phyloP scores from a whole-genome alignment of 441 rosid genomes.

The Corymbia calophylla region DNA sequence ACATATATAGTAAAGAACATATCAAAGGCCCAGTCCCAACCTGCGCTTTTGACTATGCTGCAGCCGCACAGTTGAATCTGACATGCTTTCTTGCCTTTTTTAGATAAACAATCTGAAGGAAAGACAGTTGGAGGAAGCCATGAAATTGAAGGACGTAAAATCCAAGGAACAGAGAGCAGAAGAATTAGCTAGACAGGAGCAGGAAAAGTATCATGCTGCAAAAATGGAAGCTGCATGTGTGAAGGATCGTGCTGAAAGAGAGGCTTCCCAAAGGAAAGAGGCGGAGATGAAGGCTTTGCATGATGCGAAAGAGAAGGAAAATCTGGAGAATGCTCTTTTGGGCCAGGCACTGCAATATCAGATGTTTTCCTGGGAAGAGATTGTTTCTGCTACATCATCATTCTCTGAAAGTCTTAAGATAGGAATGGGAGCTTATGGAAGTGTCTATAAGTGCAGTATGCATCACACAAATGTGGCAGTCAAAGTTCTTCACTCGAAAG shows the following conservation, averaged over 20 bases:
- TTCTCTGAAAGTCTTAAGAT: slow-evolving; percentile 70
- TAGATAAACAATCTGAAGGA: slow-evolving; percentile 53
- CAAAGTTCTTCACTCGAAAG: slow-evolving; percentile 72
- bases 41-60: neutral
- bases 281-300: slow-evolving; percentile 55
- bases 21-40: neutral
- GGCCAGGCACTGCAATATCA: slow-evolving; percentile 43
- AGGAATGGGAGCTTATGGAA: slow-evolving; percentile 88
- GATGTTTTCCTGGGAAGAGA: slow-evolving; percentile 75
- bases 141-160: slow-evolving; percentile 47
- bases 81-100: slow-evolving; percentile 10
- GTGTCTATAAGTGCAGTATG: slow-evolving; percentile 65
- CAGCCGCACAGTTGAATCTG: neutral
- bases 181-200: slow-evolving; percentile 61
- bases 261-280: slow-evolving; percentile 50
- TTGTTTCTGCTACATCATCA: slow-evolving; percentile 62
- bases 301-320: slow-evolving; percentile 63
- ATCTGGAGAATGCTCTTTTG: slow-evolving; percentile 47
- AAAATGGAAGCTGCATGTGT: slow-evolving; percentile 47
- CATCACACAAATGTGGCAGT: slow-evolving; percentile 80
- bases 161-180: slow-evolving; percentile 40
- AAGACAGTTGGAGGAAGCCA: slow-evolving; percentile 39
- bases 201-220: slow-evolving; percentile 48
- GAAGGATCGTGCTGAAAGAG: slow-evolving; percentile 42
- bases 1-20: neutral